Base-by-base conservation (phyloP, 495 filamentous ascomycete genomes). In the Neurospora sp. region DNA sequence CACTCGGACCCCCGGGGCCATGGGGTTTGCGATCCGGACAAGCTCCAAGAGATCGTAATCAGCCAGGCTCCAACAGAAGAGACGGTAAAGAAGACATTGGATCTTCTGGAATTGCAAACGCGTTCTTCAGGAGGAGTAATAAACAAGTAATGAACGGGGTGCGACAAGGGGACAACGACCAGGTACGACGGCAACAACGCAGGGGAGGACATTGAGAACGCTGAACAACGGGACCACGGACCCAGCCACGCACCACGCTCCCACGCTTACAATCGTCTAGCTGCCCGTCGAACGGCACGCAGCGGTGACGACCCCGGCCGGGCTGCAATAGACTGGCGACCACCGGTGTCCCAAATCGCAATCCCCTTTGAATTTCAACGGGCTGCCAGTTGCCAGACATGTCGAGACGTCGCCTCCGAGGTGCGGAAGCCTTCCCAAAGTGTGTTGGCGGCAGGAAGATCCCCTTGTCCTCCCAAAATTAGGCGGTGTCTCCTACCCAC, bases 381-480 rank as follows among this genome's bases (percentile, higher is more conserved):
- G 48, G 48, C 48, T 59, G 48, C 48, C 54, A 62, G 23, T 62
- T 35, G 54, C 23, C 54, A 62, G 23, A 62, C 27, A 59, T 59
- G 54, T 62, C 46, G 4, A 54, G 20, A 54, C n/a, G 46, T 54
- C 12, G 54, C 54, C 54, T 62, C 54, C 54, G 23, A 31, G 54
- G 72, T 72, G 69, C 12, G 69, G 14, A 69, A 66, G 70, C 35
- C 71, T 46, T 66, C 46, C 66, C 70, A 62, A 62, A 62, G 23
- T 27, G 73, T 78, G 74, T 77, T 78, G 76, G 79, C 79, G 81
- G 80, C 79, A 82, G 77, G 79, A 76, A 77, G 77, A 78, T 78
- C 77, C 75, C 75, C 73, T 71, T 70, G 78, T 76, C 78, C 78
- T 46, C 75, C 73, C 76, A 78, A 79, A 79, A 81, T 82, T 76